These are phyloP conservation scores for Pythium sukuiense DNA, from an alignment of 352 stramenopile genomes.

Conservation along the genomic window DNA sequence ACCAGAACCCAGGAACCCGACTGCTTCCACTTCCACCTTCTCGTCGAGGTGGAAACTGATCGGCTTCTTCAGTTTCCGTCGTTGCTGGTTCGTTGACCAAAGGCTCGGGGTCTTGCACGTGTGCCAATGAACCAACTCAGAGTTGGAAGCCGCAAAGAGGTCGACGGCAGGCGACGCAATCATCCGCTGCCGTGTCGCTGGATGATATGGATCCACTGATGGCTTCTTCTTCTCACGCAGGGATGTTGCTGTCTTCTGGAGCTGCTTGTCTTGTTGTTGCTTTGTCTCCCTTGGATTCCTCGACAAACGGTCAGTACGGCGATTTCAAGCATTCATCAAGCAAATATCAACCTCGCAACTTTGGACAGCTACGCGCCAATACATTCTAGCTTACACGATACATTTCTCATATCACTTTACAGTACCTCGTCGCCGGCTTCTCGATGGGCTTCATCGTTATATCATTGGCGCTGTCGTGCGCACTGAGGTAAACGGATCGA, in stretches of 20 bases:
- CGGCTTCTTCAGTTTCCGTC: slow-evolving; percentile 59
- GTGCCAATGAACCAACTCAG: slow-evolving; percentile 55
- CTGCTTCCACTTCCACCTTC: slow-evolving; percentile 39
- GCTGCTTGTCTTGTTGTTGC: background rate
- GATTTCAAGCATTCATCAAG: background rate
- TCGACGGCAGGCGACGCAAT: slow-evolving; percentile 44
- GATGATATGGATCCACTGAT: slow-evolving; percentile 57
- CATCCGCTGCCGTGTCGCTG: slow-evolving; percentile 45
- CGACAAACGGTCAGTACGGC: background rate
- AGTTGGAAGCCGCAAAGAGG: slow-evolving; percentile 42
- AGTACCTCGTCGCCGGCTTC: slow-evolving; percentile 23
- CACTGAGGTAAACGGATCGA: slow-evolving; percentile 7
- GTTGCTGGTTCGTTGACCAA: slow-evolving; percentile 42
- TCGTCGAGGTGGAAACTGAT: slow-evolving; percentile 38
- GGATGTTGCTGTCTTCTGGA: background rate
- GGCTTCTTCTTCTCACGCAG: background rate
- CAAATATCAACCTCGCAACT: background rate
- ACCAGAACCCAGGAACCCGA: slow-evolving; percentile 66
- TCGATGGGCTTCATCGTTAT: slow-evolving; percentile 7
- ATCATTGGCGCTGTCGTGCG: background rate
- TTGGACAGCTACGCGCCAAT: background rate
- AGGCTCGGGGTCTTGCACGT: slow-evolving; percentile 44
- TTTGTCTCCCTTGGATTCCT: background rate
- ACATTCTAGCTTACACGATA: slow-evolving; percentile 14
- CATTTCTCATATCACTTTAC: slow-evolving; percentile 23